These are phyloP conservation scores for Nakaseomyces delphensis DNA, from an alignment of 1,139 yeast species.

Conservation along the genomic window DNA sequence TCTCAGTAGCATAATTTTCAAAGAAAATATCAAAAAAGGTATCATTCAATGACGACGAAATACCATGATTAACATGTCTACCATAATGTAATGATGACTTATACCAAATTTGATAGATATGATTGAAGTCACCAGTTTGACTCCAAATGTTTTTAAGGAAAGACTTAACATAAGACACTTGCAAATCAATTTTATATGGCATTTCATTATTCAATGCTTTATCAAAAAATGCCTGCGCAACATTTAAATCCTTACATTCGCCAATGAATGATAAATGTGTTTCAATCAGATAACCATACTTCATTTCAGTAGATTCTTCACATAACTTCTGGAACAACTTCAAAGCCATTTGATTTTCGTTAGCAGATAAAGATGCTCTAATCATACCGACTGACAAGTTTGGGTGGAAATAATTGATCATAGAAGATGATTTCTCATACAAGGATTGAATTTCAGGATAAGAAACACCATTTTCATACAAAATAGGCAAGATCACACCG, in stretches of 20 bases:
- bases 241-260: constrained; percentile 60
- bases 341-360: constrained; percentile 44
- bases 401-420: constrained; percentile 37
- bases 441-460: constrained; percentile 51
- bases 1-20: constrained; percentile 45
- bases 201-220: constrained; percentile 57
- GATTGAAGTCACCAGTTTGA: constrained; percentile 48
- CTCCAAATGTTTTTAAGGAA: constrained; percentile 57
- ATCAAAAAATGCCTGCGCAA: constrained; percentile 66
- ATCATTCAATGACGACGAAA: constrained; percentile 60
- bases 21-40: constrained; percentile 63
- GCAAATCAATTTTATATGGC: constrained; percentile 65
- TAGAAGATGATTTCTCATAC: constrained; percentile 37
- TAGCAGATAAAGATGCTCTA: constrained; percentile 47
- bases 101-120: constrained; percentile 56
- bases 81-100: constrained; percentile 53
- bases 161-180: constrained; percentile 66
- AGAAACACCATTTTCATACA: constrained; percentile 52
- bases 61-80: constrained; percentile 54
- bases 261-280: constrained; percentile 78
- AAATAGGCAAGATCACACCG: constrained; percentile 63
- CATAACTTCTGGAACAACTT: constrained; percentile 41
- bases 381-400: constrained; percentile 53
- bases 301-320: constrained; percentile 31
- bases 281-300: constrained; percentile 45